Evolutionary conservation across 1,139 yeast genomes (phyloP).

Genomic region (Saccharomycopsis hybrid): DNA sequence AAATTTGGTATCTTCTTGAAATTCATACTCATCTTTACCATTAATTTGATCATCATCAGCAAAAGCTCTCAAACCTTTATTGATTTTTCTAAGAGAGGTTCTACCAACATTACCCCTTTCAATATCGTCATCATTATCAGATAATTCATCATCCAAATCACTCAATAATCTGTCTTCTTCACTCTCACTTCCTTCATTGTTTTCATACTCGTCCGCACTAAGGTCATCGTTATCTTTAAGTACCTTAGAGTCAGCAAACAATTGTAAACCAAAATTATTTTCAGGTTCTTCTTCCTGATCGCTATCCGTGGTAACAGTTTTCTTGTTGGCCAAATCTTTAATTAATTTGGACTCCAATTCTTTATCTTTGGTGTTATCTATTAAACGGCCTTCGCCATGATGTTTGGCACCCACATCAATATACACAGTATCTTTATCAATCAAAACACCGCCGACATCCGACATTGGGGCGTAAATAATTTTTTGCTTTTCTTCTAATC

Average conservation of each 20-base stretch:
- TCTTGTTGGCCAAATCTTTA: constrained; percentile 13
- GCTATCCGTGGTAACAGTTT: constrained; percentile 43
- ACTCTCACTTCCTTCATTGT: constrained; percentile 31
- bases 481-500: constrained; percentile 90
- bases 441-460: constrained; percentile 95
- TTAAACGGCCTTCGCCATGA: constrained; percentile 45
- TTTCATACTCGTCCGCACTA: constrained; percentile 35
- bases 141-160: constrained; percentile 35
- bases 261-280: constrained; percentile 66
- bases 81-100: constrained; percentile 21
- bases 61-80: neutral
- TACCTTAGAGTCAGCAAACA: constrained; percentile 57
- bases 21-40: constrained; percentile 11
- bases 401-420: constrained; percentile 66
- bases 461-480: constrained; percentile 98
- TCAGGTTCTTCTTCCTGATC: constrained; percentile 59
- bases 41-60: neutral
- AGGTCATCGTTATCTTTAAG: constrained; percentile 36
- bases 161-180: constrained; percentile 33
- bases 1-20: constrained; percentile 35
- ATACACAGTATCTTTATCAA: constrained; percentile 95
- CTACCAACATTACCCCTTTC: constrained; percentile 31
- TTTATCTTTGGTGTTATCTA: constrained; percentile 65
- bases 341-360: constrained; percentile 33
- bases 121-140: constrained; percentile 32